A percentile compares a stretch with the other conserved stretches of the same genome.
These are phyloP conservation scores for Podaxis rugospora DNA, from an alignment of 768 basidiomycete genomes.

Conservation along the genomic window DNA sequence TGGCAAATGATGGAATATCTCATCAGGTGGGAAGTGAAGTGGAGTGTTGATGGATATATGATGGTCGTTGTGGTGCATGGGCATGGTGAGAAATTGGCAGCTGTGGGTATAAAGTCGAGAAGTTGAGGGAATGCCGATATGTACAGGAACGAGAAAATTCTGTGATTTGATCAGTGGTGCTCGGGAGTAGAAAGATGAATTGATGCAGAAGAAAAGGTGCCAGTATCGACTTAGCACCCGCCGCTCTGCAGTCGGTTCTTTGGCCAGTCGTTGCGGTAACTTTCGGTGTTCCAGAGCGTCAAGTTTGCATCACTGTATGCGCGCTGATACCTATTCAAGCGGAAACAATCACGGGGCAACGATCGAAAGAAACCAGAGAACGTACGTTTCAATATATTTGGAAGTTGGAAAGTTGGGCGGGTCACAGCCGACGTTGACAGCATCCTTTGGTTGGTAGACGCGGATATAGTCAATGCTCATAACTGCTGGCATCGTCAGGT, in stretches of 20 bases:
- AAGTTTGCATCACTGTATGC: constrained; percentile 40
- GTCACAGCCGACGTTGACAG: constrained; percentile 61
- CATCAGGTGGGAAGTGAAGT: neutral
- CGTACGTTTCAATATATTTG: constrained; percentile 69
- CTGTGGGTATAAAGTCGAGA: neutral
- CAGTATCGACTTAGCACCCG: constrained; percentile 2
- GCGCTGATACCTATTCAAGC: constrained; percentile 26
- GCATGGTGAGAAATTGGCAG: constrained; percentile 1
- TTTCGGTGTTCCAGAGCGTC: constrained; percentile 30
- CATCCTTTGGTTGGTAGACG: constrained; percentile 56
- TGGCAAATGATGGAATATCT: neutral
- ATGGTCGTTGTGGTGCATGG: neutral
- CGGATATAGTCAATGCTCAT: constrained; percentile 83
- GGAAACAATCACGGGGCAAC: neutral
- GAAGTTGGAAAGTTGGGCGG: constrained; percentile 70
- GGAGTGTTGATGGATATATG: neutral
- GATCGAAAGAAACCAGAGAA: constrained; percentile 11
- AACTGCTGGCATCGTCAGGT: constrained; percentile 48
- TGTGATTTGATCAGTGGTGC: neutral
- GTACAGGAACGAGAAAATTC: neutral
- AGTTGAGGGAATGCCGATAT: neutral
- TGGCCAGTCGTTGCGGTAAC: constrained; percentile 31
- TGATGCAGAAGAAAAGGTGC: neutral
- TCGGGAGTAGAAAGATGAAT: neutral
- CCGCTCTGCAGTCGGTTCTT: constrained; percentile 29